Conservation (phyloP, 1,139 yeast genomes). For the Hyphopichia wangnamkhiaoensis region DNA sequence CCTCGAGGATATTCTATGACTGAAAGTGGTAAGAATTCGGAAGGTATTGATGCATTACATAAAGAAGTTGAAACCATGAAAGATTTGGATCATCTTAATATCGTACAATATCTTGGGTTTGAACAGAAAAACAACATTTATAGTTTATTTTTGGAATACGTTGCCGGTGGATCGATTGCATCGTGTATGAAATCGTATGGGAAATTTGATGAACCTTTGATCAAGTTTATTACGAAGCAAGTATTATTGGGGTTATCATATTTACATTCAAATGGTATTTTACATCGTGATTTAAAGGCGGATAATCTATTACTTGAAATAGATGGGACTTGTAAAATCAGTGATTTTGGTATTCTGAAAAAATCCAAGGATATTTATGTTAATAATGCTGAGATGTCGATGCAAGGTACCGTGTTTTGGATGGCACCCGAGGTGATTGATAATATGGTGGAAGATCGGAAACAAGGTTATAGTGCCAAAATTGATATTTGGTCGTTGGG, state of each 20-base stretch:
- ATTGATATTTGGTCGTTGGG: constrained; percentile 94
- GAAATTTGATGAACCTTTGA: constrained; percentile 75
- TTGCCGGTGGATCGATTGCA: constrained; percentile 97
- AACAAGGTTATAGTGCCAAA: constrained; percentile 95
- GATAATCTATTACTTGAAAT: constrained; percentile 86
- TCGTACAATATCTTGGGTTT: constrained; percentile 94
- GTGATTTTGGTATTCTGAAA: constrained; percentile 96
- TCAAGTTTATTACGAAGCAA: constrained; percentile 74
- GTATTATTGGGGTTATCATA: constrained; percentile 83
- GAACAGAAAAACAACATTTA: constrained; percentile 76
- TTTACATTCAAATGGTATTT: constrained; percentile 80
- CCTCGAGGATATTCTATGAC: constrained; percentile 42
- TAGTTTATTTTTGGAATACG: constrained; percentile 89
- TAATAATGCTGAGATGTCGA: constrained; percentile 92
- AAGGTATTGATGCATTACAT: constrained; percentile 78
- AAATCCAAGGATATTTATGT: constrained; percentile 83
- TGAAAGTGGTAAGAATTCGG: constrained; percentile 37
- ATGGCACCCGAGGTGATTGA: constrained; percentile 99
- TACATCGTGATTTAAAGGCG: constrained; percentile 95
- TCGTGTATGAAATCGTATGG: constrained; percentile 83
- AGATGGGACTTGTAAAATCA: constrained; percentile 93
- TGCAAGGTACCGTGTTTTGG: constrained; percentile 99
- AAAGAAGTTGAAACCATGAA: constrained; percentile 94
- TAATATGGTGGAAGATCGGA: constrained; percentile 69
- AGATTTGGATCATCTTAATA: constrained; percentile 89